Percentiles rank a stretch among this genome's conserved stretches.
Evolutionary conservation across 106 monocot genomes (phyloP).

Genomic region (Apostasia shenzhenica): DNA sequence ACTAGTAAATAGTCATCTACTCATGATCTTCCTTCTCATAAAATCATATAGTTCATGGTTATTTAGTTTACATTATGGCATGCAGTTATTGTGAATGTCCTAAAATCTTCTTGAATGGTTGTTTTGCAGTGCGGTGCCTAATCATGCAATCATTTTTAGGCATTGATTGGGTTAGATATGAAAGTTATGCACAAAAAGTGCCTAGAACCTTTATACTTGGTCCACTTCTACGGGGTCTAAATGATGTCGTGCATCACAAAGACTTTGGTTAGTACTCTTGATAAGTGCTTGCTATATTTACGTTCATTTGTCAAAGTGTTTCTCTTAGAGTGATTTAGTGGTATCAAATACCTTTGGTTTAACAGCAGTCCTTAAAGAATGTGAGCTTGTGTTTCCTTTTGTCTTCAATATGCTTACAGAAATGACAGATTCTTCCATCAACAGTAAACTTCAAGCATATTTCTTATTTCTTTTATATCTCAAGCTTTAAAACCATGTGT

Average conservation of each 20-base stretch:
- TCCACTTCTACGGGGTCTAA: conserved; percentile 56
- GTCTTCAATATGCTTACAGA: too few species aligned
- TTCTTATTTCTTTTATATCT: too few species aligned
- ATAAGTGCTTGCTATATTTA: background rate
- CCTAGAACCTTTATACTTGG: conserved; percentile 69
- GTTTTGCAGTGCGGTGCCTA: conserved; percentile 67
- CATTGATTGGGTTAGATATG: conserved; percentile 50
- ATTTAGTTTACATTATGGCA: background rate
- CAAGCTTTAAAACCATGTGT: too few species aligned
- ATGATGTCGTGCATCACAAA: conserved; percentile 82
- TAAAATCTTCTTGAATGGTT: conserved; percentile 7
- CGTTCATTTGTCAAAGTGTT: background rate
- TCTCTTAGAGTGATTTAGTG: background rate
- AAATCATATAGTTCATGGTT: background rate
- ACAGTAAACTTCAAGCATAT: too few species aligned
- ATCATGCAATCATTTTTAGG: conserved; percentile 84
- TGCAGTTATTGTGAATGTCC: background rate
- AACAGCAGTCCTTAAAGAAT: too few species aligned
- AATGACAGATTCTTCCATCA: too few species aligned
- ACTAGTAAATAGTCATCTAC: background rate
- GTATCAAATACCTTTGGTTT: too few species aligned
- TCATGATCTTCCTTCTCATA: background rate
- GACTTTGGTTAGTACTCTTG: conserved; percentile 65
- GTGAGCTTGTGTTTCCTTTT: too few species aligned
- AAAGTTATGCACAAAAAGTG: conserved; percentile 33